Evolutionary conservation across 768 basidiomycete genomes (phyloP).

Genomic region (Tricholoma flavovirens): DNA sequence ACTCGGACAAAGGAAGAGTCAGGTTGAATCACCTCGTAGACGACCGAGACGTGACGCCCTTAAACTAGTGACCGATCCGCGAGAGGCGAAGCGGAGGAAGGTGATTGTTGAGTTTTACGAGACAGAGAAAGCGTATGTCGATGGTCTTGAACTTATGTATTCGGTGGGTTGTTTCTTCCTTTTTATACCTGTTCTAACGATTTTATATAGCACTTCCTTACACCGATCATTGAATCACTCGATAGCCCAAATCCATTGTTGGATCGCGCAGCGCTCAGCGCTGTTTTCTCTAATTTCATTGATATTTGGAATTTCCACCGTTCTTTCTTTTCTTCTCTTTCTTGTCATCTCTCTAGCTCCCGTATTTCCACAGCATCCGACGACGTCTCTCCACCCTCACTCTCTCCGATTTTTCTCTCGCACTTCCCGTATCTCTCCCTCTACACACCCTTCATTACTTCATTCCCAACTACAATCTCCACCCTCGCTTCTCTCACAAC

Average conservation of each 20-base stretch:
- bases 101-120: slow-evolving; percentile 77
- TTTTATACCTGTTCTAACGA: not conserved
- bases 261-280: slow-evolving; percentile 59
- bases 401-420: slow-evolving; percentile 60
- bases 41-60: slow-evolving; percentile 30
- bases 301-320: slow-evolving; percentile 89
- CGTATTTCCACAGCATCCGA: slow-evolving; percentile 4
- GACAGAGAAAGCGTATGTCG: slow-evolving; percentile 76
- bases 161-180: slow-evolving; percentile 42
- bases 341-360: slow-evolving; percentile 35
- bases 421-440: slow-evolving; percentile 88
- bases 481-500: slow-evolving; percentile 51
- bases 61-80: slow-evolving; percentile 41
- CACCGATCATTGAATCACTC: slow-evolving; percentile 71
- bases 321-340: slow-evolving; percentile 60
- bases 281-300: slow-evolving; percentile 83
- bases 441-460: slow-evolving; percentile 79
- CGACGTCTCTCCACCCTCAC: slow-evolving; percentile 29
- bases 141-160: slow-evolving; percentile 79
- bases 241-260: slow-evolving; percentile 67
- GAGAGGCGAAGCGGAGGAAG: slow-evolving; percentile 53
- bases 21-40: slow-evolving; percentile 34
- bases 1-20: slow-evolving; percentile 20
- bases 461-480: slow-evolving; percentile 64
- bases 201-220: slow-evolving; percentile 64